A percentile compares a stretch with the other conserved stretches of the same genome.
Conservation (phyloP, 257 asterid genomes). For the Solanum tarijense region DNA sequence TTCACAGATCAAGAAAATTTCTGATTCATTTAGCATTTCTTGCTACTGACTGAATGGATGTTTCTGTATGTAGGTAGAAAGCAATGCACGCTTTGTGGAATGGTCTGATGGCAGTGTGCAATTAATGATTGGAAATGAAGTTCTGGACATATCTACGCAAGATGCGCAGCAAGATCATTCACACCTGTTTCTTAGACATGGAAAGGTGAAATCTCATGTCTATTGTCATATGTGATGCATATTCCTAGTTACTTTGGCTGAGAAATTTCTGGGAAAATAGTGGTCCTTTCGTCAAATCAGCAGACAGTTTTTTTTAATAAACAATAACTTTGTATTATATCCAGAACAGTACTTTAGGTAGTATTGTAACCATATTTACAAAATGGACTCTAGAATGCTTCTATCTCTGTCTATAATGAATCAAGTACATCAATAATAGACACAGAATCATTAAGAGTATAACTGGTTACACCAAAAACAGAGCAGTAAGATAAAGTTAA, state of each 20-base stretch:
- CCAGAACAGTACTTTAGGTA: not conserved
- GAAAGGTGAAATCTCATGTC: constrained; percentile 40
- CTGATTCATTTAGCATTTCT: not conserved
- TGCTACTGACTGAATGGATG: not conserved
- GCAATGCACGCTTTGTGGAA: constrained; percentile 97
- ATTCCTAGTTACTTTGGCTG: not conserved
- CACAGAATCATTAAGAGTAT: not conserved
- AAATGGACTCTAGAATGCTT: not conserved
- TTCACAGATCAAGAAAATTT: not conserved
- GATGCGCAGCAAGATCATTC: constrained; percentile 93
- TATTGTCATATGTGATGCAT: not conserved
- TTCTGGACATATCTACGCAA: constrained; percentile 89
- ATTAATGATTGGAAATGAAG: constrained; percentile 93
- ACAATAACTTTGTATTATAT: too few species aligned
- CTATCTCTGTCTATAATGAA: not conserved
- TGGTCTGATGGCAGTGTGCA: constrained; percentile 99
- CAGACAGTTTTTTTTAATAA: too few species aligned
- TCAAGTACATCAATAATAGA: not conserved
- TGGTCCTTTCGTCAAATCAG: not conserved
- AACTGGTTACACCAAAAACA: not conserved
- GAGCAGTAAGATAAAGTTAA: not conserved
- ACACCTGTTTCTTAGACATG: constrained; percentile 91
- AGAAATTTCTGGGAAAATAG: not conserved
- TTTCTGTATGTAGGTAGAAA: constrained; percentile 51
- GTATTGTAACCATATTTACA: not conserved